These are phyloP conservation scores for Colletotrichum gigasporum DNA, from an alignment of 2,329 filamentous ascomycete genomes.

Conservation along the genomic window DNA sequence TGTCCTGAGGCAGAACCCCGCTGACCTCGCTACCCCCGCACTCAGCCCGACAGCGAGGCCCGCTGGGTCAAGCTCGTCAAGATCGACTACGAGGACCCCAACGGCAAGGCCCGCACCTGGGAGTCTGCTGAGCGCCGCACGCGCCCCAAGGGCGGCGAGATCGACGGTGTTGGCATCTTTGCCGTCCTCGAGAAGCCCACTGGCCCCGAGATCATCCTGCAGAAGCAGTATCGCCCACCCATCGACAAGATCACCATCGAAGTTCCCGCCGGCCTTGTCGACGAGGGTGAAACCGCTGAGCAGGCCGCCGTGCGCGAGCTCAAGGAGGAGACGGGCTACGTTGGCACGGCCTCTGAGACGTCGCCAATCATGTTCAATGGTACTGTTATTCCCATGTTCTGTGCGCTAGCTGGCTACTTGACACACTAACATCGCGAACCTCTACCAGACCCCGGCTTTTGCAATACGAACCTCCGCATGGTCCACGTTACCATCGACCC, in stretches of 20 bases:
- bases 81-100: slow-evolving; percentile 72
- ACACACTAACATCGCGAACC: neutral
- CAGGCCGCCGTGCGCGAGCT: slow-evolving; percentile 71
- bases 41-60: slow-evolving; percentile 60
- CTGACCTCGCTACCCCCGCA: neutral
- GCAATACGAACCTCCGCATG: slow-evolving; percentile 73
- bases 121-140: slow-evolving; percentile 79
- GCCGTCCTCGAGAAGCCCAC: slow-evolving; percentile 69
- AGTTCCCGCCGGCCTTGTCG: slow-evolving; percentile 71
- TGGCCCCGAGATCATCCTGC: slow-evolving; percentile 67
- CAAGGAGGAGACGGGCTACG: slow-evolving; percentile 73
- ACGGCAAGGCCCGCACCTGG: slow-evolving; percentile 69
- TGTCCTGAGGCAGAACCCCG: fast-evolving
- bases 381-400: slow-evolving; percentile 32
- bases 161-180: slow-evolving; percentile 79
- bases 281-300: slow-evolving; percentile 69
- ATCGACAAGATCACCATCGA: slow-evolving; percentile 69
- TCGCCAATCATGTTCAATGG: slow-evolving; percentile 74
- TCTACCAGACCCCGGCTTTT: slow-evolving; percentile 67
- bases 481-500: slow-evolving; percentile 80
- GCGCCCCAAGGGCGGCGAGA: slow-evolving; percentile 66
- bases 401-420: neutral
- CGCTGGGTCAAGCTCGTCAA: slow-evolving; percentile 69
- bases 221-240: slow-evolving; percentile 74
- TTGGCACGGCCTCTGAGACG: slow-evolving; percentile 64